Percentiles rank a stretch among this genome's conserved stretches.
These are phyloP conservation scores for Apiospora malaysiana DNA, from an alignment of 2,329 filamentous ascomycete genomes.

Conservation along the genomic window DNA sequence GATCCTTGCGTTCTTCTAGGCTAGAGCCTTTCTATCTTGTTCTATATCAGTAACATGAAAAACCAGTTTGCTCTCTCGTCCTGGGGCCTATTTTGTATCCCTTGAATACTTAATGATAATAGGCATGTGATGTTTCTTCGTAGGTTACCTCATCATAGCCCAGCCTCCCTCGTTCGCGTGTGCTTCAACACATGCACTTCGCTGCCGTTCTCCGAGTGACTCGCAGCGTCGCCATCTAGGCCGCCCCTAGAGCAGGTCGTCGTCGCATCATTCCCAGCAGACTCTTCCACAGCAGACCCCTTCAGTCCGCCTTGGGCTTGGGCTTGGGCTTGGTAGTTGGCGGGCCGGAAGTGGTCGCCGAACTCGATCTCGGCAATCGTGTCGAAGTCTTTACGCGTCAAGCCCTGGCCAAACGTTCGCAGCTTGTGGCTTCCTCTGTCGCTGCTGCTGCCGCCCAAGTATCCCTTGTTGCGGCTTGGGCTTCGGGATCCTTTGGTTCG, in stretches of 20 bases:
- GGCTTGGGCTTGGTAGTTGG: background rate
- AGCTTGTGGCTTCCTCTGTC: slow-evolving; percentile 15
- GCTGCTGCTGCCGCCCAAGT: background rate
- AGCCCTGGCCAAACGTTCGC: slow-evolving; percentile 23
- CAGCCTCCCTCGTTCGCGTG: background rate
- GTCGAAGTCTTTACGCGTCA: slow-evolving; percentile 21
- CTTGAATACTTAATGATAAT: no score
- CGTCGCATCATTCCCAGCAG: background rate
- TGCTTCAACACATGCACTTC: background rate
- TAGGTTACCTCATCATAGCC: no score
- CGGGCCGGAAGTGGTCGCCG: slow-evolving; percentile 16
- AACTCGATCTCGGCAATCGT: slow-evolving; percentile 21
- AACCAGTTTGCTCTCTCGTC: no score
- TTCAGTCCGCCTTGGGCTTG: background rate
- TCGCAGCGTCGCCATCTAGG: no score
- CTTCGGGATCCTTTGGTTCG: background rate
- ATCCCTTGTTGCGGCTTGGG: background rate
- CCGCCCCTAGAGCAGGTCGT: background rate
- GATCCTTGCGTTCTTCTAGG: no score
- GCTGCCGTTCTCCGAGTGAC: background rate
- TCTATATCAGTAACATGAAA: no score
- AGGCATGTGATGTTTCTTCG: background rate
- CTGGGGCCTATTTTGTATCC: no score
- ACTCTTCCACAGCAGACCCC: no score
- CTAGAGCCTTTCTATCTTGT: no score